phyloP scores from a whole-genome alignment of 805 yeast species.

The Wickerhamomyces bovis region DNA sequence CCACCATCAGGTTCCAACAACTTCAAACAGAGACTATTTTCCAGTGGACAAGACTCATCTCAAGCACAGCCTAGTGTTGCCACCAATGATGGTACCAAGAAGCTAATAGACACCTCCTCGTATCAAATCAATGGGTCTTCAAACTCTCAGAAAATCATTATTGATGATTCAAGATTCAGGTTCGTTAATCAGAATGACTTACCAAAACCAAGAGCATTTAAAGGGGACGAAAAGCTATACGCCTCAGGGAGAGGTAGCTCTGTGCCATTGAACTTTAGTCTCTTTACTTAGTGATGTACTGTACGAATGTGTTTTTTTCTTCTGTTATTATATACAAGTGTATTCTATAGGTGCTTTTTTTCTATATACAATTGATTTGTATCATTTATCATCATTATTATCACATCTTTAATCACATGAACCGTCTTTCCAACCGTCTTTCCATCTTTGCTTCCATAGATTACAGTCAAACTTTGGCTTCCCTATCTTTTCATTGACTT shows the following conservation, averaged over 20 bases:
- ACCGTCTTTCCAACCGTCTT: slow-evolving; percentile 79
- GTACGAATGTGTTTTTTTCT: neutral
- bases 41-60: slow-evolving; percentile 10
- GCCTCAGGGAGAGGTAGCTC: slow-evolving; percentile 94
- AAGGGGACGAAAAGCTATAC: slow-evolving; percentile 67
- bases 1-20: slow-evolving; percentile 22
- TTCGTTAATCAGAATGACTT: slow-evolving; percentile 52
- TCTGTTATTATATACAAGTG: neutral
- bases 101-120: slow-evolving; percentile 21
- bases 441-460: slow-evolving; percentile 92
- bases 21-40: slow-evolving; percentile 18
- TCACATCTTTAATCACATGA: slow-evolving; percentile 36
- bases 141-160: slow-evolving; percentile 36
- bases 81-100: slow-evolving; percentile 14
- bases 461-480: slow-evolving; percentile 83
- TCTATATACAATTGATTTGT: too few relatives aligned
- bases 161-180: slow-evolving; percentile 22
- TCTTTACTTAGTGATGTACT: neutral
- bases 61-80: slow-evolving; percentile 11
- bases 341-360: too few relatives aligned
- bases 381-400: slow-evolving; percentile 2
- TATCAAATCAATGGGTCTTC: slow-evolving; percentile 25
- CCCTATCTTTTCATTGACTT: slow-evolving; percentile 81
- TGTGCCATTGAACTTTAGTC: slow-evolving; percentile 67
- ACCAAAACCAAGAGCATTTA: slow-evolving; percentile 84